These are phyloP conservation scores for Ceratobasidium sp. DNA, from an alignment of 1,284 basidiomycete genomes.

Conservation along the genomic window DNA sequence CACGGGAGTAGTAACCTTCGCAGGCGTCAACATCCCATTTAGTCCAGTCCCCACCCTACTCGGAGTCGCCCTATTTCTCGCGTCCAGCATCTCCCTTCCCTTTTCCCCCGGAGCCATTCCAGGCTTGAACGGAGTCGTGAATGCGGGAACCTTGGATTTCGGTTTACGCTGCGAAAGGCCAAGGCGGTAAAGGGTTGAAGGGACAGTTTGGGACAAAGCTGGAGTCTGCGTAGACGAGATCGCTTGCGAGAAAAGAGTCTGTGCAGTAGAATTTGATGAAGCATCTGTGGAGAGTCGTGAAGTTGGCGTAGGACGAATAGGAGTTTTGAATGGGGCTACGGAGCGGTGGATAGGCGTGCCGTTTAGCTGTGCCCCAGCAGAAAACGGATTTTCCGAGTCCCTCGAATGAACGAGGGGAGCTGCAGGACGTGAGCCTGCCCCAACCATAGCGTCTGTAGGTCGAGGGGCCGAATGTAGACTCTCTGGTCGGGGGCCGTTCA, in stretches of 20 bases:
- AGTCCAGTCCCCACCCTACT: conserved; percentile 51
- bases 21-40: conserved; percentile 44
- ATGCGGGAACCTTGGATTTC: conserved; percentile 53
- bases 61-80: conserved; percentile 51
- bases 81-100: conserved; percentile 52
- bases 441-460: not conserved
- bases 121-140: conserved; percentile 78
- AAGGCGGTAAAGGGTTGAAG: conserved; percentile 34
- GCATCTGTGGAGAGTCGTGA: conserved; percentile 9
- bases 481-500: conserved; percentile 7
- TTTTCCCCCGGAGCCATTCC: conserved; percentile 69
- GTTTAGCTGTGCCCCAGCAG: conserved; percentile 11
- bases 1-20: conserved; percentile 32
- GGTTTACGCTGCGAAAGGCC: conserved; percentile 41
- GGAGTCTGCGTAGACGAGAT: not conserved
- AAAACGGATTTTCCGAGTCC: conserved; percentile 22
- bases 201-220: conserved; percentile 8
- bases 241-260: conserved; percentile 6
- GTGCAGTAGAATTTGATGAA: not conserved
- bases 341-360: conserved; percentile 9
- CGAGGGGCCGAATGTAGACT: not conserved
- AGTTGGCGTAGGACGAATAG: not conserved
- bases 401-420: not conserved
- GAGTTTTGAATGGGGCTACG: conserved; percentile 22
- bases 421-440: not conserved